A percentile compares a stretch with the other conserved stretches of the same genome.
Evolutionary conservation across 2,329 filamentous ascomycete species (phyloP).

Genomic region (Trichoderma asperellum): DNA sequence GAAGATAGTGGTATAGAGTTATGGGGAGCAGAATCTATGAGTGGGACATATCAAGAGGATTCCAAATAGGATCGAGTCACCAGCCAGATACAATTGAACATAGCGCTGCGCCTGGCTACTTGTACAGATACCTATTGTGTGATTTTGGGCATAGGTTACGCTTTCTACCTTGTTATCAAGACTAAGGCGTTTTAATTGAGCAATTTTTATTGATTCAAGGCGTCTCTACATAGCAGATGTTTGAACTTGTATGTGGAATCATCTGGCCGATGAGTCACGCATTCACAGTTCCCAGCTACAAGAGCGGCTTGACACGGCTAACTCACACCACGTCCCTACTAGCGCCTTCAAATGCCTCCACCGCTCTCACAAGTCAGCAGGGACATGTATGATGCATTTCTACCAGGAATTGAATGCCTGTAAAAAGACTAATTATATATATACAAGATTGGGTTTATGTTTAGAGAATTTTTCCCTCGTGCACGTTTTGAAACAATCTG

Average conservation of each 20-base stretch:
- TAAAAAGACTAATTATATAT: too few relatives aligned
- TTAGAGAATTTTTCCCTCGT: too few relatives aligned
- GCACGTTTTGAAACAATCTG: too few relatives aligned
- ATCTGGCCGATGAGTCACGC: neutral
- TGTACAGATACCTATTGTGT: neutral
- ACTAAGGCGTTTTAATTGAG: neutral
- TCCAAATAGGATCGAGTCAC: neutral
- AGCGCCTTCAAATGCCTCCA: neutral
- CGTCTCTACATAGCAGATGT: neutral
- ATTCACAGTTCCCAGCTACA: neutral
- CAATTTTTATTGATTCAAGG: neutral
- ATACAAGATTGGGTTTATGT: too few relatives aligned
- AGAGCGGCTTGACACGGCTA: neutral
- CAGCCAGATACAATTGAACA: neutral
- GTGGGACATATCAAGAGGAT: neutral
- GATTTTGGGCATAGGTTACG: neutral
- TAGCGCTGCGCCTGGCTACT: neutral
- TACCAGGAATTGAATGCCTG: too few relatives aligned
- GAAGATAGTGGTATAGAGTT: neutral
- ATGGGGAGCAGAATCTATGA: neutral
- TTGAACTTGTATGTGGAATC: neutral
- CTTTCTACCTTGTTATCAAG: neutral
- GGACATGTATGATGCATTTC: too few relatives aligned
- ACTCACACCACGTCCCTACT: neutral
- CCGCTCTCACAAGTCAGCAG: neutral